These are phyloP conservation scores for Colletotrichum sp. DNA, from an alignment of 2,329 filamentous ascomycete species.

Conservation along the genomic window DNA sequence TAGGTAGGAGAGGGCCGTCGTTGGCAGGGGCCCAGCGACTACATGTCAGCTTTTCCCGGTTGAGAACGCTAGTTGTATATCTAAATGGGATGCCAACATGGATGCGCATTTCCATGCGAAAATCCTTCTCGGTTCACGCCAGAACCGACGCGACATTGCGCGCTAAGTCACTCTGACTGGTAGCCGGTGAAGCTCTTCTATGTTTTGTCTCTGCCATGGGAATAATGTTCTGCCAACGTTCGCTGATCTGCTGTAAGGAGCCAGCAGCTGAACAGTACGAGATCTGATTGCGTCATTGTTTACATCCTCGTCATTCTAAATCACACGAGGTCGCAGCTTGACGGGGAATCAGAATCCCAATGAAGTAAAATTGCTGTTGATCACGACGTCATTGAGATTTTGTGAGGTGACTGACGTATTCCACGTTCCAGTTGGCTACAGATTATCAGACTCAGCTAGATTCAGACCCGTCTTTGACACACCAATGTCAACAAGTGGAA, in stretches of 20 bases:
- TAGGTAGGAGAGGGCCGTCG: fast-evolving
- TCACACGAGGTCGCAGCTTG: neutral
- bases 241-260: neutral
- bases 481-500: neutral
- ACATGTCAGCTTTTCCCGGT: neutral
- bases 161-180: neutral
- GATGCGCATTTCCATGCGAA: neutral
- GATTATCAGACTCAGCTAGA: neutral
- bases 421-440: neutral
- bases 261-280: neutral
- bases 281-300: neutral
- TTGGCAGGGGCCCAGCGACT: neutral
- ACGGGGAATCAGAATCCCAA: neutral
- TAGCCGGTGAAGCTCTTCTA: fast-evolving
- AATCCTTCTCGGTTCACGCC: neutral
- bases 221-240: neutral
- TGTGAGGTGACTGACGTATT: neutral
- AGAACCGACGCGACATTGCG: neutral
- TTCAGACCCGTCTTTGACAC: neutral
- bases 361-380: neutral
- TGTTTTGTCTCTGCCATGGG: fast-evolving
- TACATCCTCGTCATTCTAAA: neutral
- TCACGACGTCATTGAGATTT: neutral
- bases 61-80: neutral
- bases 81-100: neutral